These are phyloP conservation scores for Pyrus communis DNA, from an alignment of 306 rosid species.

Conservation along the genomic window DNA sequence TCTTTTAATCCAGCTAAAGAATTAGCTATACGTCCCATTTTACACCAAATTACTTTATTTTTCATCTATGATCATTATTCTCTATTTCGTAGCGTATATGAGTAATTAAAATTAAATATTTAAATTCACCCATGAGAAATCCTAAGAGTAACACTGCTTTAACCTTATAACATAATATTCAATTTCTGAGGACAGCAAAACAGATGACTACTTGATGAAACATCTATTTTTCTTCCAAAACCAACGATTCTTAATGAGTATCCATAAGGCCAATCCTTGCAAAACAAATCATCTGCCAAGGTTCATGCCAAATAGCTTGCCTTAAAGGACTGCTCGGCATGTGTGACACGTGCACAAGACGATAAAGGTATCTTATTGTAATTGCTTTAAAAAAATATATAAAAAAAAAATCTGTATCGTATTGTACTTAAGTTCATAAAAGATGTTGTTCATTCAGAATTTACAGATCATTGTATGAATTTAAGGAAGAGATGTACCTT, in stretches of 20 bases:
- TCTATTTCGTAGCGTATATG: background rate
- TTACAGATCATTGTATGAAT: background rate
- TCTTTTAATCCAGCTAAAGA: background rate
- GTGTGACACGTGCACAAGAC: background rate
- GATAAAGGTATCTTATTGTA: background rate
- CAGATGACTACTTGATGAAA: background rate
- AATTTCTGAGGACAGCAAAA: background rate
- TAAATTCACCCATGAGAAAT: background rate
- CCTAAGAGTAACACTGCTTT: background rate
- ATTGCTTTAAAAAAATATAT: too few relatives aligned
- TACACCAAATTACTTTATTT: background rate
- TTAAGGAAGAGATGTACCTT: slow-evolving; percentile 49
- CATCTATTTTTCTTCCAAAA: background rate
- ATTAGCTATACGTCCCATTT: background rate
- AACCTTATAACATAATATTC: background rate
- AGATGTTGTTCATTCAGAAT: background rate
- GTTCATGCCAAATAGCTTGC: background rate
- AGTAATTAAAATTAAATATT: background rate
- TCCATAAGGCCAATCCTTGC: background rate
- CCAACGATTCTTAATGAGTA: background rate
- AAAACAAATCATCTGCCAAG: background rate
- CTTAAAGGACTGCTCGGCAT: background rate
- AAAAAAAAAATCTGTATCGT: background rate
- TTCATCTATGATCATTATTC: background rate
- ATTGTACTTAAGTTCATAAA: background rate